phyloP scores from a whole-genome alignment of 495 filamentous ascomycete species.

The Amniculicola lignicola region DNA sequence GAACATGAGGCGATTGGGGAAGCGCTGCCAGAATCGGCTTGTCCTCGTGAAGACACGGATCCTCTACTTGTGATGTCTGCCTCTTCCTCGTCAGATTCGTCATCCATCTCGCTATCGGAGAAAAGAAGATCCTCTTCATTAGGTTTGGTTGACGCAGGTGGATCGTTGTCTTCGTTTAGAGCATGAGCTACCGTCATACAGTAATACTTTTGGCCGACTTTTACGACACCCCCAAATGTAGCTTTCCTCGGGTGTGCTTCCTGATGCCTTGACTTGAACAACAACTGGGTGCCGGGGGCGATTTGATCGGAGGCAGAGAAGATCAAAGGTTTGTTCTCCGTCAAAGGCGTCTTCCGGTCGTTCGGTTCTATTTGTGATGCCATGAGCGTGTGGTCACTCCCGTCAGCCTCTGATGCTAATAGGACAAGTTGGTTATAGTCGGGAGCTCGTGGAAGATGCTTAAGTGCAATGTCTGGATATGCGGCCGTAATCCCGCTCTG shows the following conservation, averaged over 20 bases:
- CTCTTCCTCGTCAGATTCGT: slow-evolving; percentile 8
- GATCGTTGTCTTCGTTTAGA: background rate
- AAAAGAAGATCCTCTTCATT: background rate
- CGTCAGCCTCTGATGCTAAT: background rate
- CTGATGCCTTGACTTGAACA: background rate
- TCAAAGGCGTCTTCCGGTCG: background rate
- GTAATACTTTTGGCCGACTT: slow-evolving; percentile 4
- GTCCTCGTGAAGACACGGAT: background rate
- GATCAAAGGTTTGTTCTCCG: background rate
- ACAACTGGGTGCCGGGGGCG: background rate
- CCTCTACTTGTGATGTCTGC: slow-evolving; percentile 22
- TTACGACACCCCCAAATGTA: slow-evolving; percentile 4
- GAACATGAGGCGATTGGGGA: background rate
- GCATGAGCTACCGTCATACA: slow-evolving; percentile 12
- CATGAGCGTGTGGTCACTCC: background rate
- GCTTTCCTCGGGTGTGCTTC: background rate
- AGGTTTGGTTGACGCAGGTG: background rate
- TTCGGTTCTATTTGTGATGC: background rate
- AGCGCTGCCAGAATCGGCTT: background rate
- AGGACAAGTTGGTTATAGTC: background rate
- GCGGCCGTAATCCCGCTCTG: slow-evolving; percentile 6
- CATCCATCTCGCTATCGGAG: slow-evolving; percentile 1
- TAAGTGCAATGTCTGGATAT: background rate
- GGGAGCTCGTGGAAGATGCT: background rate
- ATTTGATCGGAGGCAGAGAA: background rate